Evolutionary conservation across 768 basidiomycete species (phyloP).

Genomic region (Amanita inopinata): DNA sequence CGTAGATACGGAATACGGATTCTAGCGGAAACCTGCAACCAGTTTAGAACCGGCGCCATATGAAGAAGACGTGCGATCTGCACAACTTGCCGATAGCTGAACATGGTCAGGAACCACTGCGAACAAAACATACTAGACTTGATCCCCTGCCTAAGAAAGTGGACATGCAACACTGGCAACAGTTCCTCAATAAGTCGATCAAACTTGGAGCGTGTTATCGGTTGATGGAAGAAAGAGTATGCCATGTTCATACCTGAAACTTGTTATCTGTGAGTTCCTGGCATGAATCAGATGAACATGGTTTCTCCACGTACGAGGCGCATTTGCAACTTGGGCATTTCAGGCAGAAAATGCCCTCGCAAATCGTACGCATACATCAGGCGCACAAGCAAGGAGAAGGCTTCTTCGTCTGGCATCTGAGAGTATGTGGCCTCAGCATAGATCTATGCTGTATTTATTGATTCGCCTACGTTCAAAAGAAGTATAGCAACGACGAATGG

Average conservation of each 20-base stretch:
- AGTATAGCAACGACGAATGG: slow-evolving; percentile 95
- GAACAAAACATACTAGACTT: slow-evolving; percentile 99
- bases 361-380: slow-evolving; percentile 96
- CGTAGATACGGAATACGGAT: slow-evolving; percentile 93
- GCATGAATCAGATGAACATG: background rate
- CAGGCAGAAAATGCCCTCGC: slow-evolving; percentile 94
- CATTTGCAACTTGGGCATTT: slow-evolving; percentile 95
- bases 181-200: slow-evolving; percentile 91
- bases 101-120: slow-evolving; percentile 97
- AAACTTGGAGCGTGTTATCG: slow-evolving; percentile 41
- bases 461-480: slow-evolving; percentile 69
- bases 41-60: slow-evolving; percentile 4
- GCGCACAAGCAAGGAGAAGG: slow-evolving; percentile 89
- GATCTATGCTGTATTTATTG: too few species aligned
- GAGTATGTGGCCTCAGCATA: background rate
- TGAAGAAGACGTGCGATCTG: background rate
- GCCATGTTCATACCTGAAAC: slow-evolving; percentile 46
- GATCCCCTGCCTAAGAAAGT: slow-evolving; percentile 87
- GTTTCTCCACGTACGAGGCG: slow-evolving; percentile 53
- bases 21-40: slow-evolving; percentile 79
- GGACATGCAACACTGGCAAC: slow-evolving; percentile 85
- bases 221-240: background rate
- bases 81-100: slow-evolving; percentile 73
- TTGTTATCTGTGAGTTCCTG: slow-evolving; percentile 14
- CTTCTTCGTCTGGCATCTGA: slow-evolving; percentile 99